Percentiles rank a stretch among this genome's conserved stretches.
These are phyloP conservation scores for Nidularia pulvinata DNA, from an alignment of 768 basidiomycete genomes.

Conservation along the genomic window DNA sequence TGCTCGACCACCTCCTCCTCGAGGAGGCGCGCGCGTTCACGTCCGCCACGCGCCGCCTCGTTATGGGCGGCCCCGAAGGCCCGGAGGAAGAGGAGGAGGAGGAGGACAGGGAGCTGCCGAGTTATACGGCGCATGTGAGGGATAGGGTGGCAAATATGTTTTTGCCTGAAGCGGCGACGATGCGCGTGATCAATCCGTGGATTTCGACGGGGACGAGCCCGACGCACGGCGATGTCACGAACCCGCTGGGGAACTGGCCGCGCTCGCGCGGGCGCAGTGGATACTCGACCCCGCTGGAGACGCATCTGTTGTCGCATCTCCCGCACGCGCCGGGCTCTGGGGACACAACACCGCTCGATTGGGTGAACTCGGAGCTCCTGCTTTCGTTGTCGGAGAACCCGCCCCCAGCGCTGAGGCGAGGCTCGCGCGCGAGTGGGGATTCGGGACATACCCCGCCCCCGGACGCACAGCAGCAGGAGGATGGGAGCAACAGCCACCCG, in stretches of 20 bases:
- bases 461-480: too few relatives aligned
- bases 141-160: slow-evolving; percentile 87
- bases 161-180: slow-evolving; percentile 58
- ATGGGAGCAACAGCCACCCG: too few relatives aligned
- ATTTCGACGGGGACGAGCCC: slow-evolving; percentile 34
- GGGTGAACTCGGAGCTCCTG: slow-evolving; percentile 86
- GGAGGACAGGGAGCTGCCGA: slow-evolving; percentile 80
- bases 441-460: background rate
- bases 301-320: slow-evolving; percentile 34
- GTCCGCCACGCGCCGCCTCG: slow-evolving; percentile 71
- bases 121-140: slow-evolving; percentile 86
- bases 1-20: slow-evolving; percentile 74
- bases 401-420: background rate
- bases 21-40: slow-evolving; percentile 77
- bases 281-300: slow-evolving; percentile 35
- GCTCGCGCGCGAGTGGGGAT: background rate
- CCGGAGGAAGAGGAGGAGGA: slow-evolving; percentile 38
- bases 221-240: slow-evolving; percentile 6
- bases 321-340: slow-evolving; percentile 46
- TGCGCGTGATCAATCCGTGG: slow-evolving; percentile 70
- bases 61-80: slow-evolving; percentile 51
- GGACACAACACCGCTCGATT: slow-evolving; percentile 56
- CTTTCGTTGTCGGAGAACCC: slow-evolving; percentile 17
- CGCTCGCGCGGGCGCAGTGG: slow-evolving; percentile 24
- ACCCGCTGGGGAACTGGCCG: slow-evolving; percentile 17